Base-by-base conservation (phyloP, 139 green algal species). In the Picochlorum sp. region DNA sequence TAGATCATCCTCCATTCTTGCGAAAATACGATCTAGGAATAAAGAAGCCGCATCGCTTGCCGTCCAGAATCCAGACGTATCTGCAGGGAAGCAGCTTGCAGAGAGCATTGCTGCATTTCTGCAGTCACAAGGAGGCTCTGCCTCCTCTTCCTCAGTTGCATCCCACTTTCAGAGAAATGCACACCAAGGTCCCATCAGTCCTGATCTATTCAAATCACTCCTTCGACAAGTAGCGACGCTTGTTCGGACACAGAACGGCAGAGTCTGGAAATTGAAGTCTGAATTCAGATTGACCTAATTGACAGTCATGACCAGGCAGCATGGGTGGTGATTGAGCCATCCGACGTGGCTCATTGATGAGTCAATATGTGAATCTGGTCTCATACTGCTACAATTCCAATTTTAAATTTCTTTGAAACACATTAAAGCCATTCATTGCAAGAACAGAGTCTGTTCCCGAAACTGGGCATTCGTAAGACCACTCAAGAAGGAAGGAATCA, bases 221-320 rank as follows among this genome's bases (percentile, higher is more conserved):
- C 67, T 95, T 16, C 80, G 83, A 59, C 73, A 82, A 59, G 78
- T 94, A 60, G 85, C 84, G 10, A 41, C 34, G 34, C 34, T 41
- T 41, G 45, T 14, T 34, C 65, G 90, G 62, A 50, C 38, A 59
- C 21, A 67, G 50, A 14, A 71, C 62, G 15, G 70, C 63, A 38
- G 84, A 82, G 47, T 62, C 37, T 93, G 86, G 86, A 63, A 74
- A 57, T 70, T 93, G n/a, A 76, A 66, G 38, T 11, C 49, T 3
- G 83, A 84, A 45, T 85, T 82, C 60, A 28, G 57, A 21, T 14
- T 45, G 18, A 62, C 18, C 10, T 62, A 18, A 55, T 55, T 10
- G 11, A 13, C 34, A 41, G 9, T 11, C 34, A 41, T 30, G 28
- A 1, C 28, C 28, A 28, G 24, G 24, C 24, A 28, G 2, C 24